phyloP scores from a whole-genome alignment of 1,139 yeast genomes.

The Suhomyces guaymorum region DNA sequence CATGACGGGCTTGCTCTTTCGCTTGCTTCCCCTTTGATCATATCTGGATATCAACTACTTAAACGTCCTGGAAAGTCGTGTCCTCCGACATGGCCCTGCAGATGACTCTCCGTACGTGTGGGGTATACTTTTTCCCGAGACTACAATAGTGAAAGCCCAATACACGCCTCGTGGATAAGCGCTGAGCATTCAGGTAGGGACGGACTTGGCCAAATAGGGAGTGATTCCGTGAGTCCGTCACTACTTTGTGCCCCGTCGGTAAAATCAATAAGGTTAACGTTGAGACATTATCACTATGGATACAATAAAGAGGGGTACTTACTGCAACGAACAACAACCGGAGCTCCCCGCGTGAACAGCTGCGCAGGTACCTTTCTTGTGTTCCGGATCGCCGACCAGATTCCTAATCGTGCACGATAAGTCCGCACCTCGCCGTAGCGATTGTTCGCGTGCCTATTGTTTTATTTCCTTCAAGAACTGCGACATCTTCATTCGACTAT shows the following conservation, averaged over 20 bases:
- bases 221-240: too few species aligned
- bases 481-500: slow-evolving; percentile 6
- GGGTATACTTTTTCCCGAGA: slow-evolving; percentile 11
- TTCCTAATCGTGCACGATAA: too few species aligned
- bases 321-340: too few species aligned
- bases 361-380: too few species aligned
- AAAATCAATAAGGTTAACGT: too few species aligned
- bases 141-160: slow-evolving; percentile 4
- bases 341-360: too few species aligned
- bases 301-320: too few species aligned
- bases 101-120: slow-evolving; percentile 10
- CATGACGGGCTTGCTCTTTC: slow-evolving; percentile 3
- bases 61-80: slow-evolving; percentile 6
- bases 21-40: background rate
- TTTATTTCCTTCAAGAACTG: slow-evolving; percentile 2
- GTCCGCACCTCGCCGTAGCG: too few species aligned
- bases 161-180: slow-evolving; percentile 2
- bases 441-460: background rate
- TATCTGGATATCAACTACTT: too few species aligned
- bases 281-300: too few species aligned
- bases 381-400: too few species aligned
- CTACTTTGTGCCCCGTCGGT: too few species aligned
- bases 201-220: slow-evolving; percentile 4
- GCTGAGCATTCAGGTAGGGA: slow-evolving; percentile 1
- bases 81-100: slow-evolving; percentile 1